Evolutionary conservation across 768 basidiomycete genomes (phyloP).

Genomic region (Grammothele lineata): DNA sequence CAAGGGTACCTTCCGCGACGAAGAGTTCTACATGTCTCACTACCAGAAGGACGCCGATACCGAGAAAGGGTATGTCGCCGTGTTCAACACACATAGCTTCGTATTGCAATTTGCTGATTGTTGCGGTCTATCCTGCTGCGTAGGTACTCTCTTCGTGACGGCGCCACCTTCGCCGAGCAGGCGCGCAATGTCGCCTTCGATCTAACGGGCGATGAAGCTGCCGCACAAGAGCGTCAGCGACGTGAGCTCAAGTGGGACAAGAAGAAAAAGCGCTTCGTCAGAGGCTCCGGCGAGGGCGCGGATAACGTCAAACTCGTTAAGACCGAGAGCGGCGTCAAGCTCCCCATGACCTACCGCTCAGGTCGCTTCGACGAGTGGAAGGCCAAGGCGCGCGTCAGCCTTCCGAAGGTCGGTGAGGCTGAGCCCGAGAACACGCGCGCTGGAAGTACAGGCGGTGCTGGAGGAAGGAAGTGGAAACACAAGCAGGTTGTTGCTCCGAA

Average conservation of each 20-base stretch:
- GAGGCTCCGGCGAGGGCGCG: constrained; percentile 79
- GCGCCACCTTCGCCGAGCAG: constrained; percentile 84
- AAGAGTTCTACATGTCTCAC: constrained; percentile 90
- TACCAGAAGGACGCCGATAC: constrained; percentile 82
- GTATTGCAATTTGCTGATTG: background rate
- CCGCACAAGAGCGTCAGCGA: constrained; percentile 51
- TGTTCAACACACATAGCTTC: background rate
- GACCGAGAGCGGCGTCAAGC: constrained; percentile 86
- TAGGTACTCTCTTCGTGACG: constrained; percentile 87
- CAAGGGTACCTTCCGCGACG: constrained; percentile 61
- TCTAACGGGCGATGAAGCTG: constrained; percentile 72
- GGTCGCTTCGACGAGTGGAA: constrained; percentile 97
- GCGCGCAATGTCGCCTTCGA: constrained; percentile 79
- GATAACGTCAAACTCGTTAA: constrained; percentile 93
- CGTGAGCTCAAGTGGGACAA: constrained; percentile 87
- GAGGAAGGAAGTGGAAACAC: constrained; percentile 71
- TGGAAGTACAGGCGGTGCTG: constrained; percentile 24
- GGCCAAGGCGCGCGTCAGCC: constrained; percentile 60
- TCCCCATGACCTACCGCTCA: constrained; percentile 90
- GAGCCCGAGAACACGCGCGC: constrained; percentile 45
- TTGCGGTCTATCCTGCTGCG: no score
- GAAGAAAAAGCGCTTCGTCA: constrained; percentile 91
- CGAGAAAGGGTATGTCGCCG: constrained; percentile 83
- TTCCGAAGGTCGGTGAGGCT: constrained; percentile 81
- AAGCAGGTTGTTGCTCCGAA: constrained; percentile 60